Evolutionary conservation across 768 basidiomycete species (phyloP), one percentile per base, ranked within the genome.

Genomic region (Neoboletus subvelutipes): DNA sequence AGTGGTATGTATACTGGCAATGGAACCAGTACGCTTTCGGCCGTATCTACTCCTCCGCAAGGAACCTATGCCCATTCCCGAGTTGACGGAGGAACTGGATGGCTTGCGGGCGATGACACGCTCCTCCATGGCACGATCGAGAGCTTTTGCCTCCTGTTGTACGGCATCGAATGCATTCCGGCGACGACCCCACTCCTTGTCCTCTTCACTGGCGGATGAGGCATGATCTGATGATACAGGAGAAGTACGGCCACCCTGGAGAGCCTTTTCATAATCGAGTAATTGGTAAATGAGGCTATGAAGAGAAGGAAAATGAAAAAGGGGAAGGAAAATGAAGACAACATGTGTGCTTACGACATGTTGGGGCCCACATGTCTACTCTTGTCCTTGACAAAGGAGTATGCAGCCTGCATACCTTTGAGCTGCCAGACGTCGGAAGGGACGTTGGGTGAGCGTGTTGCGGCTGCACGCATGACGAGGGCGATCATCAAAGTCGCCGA

Each of bases 381-480:
- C 77, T 91, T 94, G 67, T 87, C 82, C 73, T 95, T 94, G 42
- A 95, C 93, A 74, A 84, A 96, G 46, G 86, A 75, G 72, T 96
- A 96, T 28, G 94, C 90, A 39, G 84, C 88, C 68, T 95, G 91
- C 91, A 93, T 93, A 50, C 92, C 91, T 60, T 85, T 85, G 59
- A 93, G 77, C 10, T 83, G 81, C 85, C 86, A 88, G 7, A 92
- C 83, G 60, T 90, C 84, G 40, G 87, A 79, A 15, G 88, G 85
- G 24, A 90, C 89, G 41, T 76, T 77, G 15, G 87, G 76, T 13
- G 83, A 83, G 59, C 78, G 80, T 45, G 83, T 78, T 46, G 87
- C 85, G 29, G 93, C 91, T n/a, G 92, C 90, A 50, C 92, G 85
- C 93, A 96, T 96, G 60, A 94, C 91, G 55, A 94, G 81, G 37